Evolutionary conservation across 257 asterid genomes (phyloP).

Genomic region (Solanum chaucha): DNA sequence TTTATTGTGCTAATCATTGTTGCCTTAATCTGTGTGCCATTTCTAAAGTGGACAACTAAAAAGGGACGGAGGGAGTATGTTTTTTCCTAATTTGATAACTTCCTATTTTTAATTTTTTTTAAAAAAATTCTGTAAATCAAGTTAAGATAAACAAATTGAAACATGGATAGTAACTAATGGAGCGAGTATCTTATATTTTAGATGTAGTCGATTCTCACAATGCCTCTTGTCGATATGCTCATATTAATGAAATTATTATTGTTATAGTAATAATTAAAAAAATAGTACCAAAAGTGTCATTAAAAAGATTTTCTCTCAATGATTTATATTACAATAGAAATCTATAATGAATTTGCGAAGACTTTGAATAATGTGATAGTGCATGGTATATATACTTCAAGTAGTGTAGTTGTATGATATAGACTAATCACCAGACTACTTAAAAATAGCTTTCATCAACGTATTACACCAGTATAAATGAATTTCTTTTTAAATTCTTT

Average conservation of each 20-base stretch:
- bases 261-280: not conserved
- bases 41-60: no score
- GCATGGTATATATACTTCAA: not conserved
- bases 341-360: not conserved
- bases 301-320: not conserved
- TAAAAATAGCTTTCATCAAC: not conserved
- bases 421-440: not conserved
- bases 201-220: not conserved
- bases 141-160: not conserved
- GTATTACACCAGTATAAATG: not conserved
- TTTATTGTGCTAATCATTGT: no score
- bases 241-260: not conserved
- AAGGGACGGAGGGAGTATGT: no score
- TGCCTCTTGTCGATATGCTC: not conserved
- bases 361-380: not conserved
- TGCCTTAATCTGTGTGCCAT: no score
- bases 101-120: no score
- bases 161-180: not conserved
- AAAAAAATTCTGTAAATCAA: no score
- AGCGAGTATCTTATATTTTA: not conserved
- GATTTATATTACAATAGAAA: not conserved
- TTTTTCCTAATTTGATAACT: not conserved
- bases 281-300: not conserved
- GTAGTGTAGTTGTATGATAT: not conserved
- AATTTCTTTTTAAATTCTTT: not conserved